Base-by-base conservation (phyloP, 75 land plant genomes). In the Picea glauca region DNA sequence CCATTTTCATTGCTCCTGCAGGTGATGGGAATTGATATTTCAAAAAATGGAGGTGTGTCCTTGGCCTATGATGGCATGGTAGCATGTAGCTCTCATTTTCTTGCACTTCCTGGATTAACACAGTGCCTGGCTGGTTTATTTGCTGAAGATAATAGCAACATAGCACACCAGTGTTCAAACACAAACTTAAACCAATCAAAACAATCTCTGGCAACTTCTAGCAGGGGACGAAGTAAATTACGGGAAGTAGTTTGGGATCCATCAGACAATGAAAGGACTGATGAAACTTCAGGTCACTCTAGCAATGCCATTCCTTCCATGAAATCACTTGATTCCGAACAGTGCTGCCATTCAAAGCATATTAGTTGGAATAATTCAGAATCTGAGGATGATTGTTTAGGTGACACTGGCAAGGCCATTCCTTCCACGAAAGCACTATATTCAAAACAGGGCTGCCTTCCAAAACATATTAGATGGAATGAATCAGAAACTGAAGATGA, bases 51-150 rank as follows among this genome's bases (percentile, higher is more conserved):
- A 61, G 74, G 62, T 38, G 83, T 23, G 21, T 67, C 77, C 35
- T 43, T 83, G 75, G 84, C 84, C 20, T 83, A 81, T 80, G 84
- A 83, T 80, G 84, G 84, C 15, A 83, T 83, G 84, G 84, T 80
- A 2, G 58, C 68, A 4, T 60, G 32, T 21, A 72, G 77, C 61
- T 74, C 31, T 38, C n/a, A 38, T 30, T 32, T 83, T 33, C 62
- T 56, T 23, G 58, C 58, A 9, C 21, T 81, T 5, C 32, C 32
- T 21, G 26, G 38, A 30, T 43, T 81, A 40, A 17, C 54, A 23
- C 76, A 43, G 50, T 70, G 74, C 35, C 23, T 70, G 74, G 74
- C 43, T 43, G n/a, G 50, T 70, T 70, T 70, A 38, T 70, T 70
- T 70, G 50, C 40, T 70, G 74, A 70, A 43, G 40, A 70, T 20